Percentiles rank a stretch among this genome's conserved stretches.
phyloP scores from a whole-genome alignment of 768 basidiomycete genomes.

The Tylopilus subfusipes region DNA sequence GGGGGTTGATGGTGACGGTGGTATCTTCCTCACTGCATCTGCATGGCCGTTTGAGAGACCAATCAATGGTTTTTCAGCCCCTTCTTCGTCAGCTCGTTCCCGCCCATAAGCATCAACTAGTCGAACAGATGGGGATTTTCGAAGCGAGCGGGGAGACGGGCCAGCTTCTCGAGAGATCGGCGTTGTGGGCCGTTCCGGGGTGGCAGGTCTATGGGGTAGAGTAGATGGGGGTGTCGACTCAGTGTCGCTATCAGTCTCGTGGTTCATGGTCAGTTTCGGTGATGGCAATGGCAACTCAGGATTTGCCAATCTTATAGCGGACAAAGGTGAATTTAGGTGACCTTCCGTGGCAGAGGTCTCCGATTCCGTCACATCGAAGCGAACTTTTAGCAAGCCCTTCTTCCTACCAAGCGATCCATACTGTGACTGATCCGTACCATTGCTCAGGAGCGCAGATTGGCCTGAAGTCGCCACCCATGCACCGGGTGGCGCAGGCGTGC shows the following conservation, averaged over 20 bases:
- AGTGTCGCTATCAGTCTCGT: slow-evolving; percentile 5
- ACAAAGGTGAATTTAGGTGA: slow-evolving; percentile 24
- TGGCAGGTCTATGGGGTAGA: slow-evolving; percentile 12
- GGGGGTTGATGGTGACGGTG: slow-evolving; percentile 14
- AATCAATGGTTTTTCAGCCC: not conserved
- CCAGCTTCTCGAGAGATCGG: slow-evolving; percentile 25
- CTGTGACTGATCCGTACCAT: slow-evolving; percentile 25
- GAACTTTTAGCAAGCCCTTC: slow-evolving; percentile 66
- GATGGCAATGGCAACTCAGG: slow-evolving; percentile 16
- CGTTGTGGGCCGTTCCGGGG: slow-evolving; percentile 22
- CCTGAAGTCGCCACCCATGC: slow-evolving; percentile 62
- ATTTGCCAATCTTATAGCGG: slow-evolving; percentile 26
- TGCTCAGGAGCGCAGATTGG: slow-evolving; percentile 21
- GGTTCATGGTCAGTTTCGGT: not conserved
- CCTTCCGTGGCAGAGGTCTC: slow-evolving; percentile 31
- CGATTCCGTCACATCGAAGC: slow-evolving; percentile 54
- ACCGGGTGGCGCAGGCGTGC: slow-evolving; percentile 69
- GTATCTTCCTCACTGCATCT: slow-evolving; percentile 18
- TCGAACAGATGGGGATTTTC: slow-evolving; percentile 53
- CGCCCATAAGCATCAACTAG: slow-evolving; percentile 72
- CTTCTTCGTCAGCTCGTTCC: slow-evolving; percentile 32
- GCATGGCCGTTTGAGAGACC: slow-evolving; percentile 9
- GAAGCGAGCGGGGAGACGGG: slow-evolving; percentile 34
- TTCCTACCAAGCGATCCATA: slow-evolving; percentile 36
- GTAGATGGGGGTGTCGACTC: slow-evolving; percentile 3